Evolutionary conservation across 2,329 filamentous ascomycete genomes (phyloP), one percentile per base, ranked within the genome.

Genomic region (Clathrospora elynae): DNA sequence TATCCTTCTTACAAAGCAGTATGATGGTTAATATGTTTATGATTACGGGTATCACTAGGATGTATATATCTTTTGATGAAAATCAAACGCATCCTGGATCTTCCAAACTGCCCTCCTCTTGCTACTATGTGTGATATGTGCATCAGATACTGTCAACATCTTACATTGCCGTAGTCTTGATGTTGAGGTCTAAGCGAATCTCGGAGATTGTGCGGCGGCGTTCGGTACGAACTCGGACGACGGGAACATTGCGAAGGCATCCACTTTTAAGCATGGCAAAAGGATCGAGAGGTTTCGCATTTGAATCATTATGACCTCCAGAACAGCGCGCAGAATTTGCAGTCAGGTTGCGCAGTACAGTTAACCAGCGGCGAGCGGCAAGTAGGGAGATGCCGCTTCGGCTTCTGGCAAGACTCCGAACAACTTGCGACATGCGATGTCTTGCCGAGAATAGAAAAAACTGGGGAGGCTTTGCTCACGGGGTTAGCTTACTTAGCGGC

Each of bases 381-480:
- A 42, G 37, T 47, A 38, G 29, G 42, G 25, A 50, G 55, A 63
- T 61, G 59, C 60, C 60, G 60, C 43, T 53, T 42, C 58, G 56
- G 58, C 60, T 37, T 53, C 44, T 24, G 29, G 39, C 20, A 36
- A 36, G 38, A 46, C 37, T 35, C 53, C 51, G 51, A 53, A 43
- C 16, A 51, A 42, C 35, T 35, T 32, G 55, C 57, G 52, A 49
- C 46, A 31, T 37, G 43, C 47, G 49, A 53, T 28, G 23, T 14
- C 14, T 19, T 48, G 37, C 50, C 50, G 49, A 42, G 43, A 42
- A 36, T 33, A 44, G 45, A 43, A 43, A 24, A 43, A 44, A 45
- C 34, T 47, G 37, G 45, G 33, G 46, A 35, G 17, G 29, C 25
- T 19, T 42, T 43, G 59, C 49, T 55, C 40, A 55, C 43, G 39